These are phyloP conservation scores for Schizosaccharomyces versatilis DNA, from an alignment of 1,139 yeast species.

Conservation along the genomic window DNA sequence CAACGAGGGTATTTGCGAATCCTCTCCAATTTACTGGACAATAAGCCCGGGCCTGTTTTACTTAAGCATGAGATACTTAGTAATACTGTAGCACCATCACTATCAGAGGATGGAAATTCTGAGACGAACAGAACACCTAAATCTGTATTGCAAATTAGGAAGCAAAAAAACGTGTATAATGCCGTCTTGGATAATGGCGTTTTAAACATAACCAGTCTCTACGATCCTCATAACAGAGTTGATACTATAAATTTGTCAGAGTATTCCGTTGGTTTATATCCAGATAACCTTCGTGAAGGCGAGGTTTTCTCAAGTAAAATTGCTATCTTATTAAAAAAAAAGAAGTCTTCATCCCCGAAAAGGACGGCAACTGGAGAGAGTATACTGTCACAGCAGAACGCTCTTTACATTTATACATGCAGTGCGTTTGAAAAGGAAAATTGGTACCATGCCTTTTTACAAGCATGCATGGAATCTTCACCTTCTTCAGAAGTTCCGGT, in stretches of 20 bases:
- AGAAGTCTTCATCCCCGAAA: background rate
- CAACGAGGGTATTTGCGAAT: background rate
- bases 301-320: background rate
- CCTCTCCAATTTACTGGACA: background rate
- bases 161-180: background rate
- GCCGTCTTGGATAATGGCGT: background rate
- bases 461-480: constrained; percentile 35
- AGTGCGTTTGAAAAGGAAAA: constrained; percentile 69
- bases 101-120: background rate
- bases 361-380: background rate
- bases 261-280: background rate
- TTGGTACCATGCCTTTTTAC: constrained; percentile 66
- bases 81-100: background rate
- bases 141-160: background rate
- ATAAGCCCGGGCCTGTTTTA: background rate
- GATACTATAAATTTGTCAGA: background rate
- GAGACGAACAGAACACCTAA: background rate
- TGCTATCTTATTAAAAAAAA: background rate
- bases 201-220: background rate
- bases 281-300: background rate
- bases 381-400: background rate
- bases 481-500: background rate
- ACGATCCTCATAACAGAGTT: background rate
- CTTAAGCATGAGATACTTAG: background rate
- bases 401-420: constrained; percentile 48